Evolutionary conservation across 192 early-diverging fungal genomes (phyloP).

Genomic region (Chytriomyces sp.): DNA sequence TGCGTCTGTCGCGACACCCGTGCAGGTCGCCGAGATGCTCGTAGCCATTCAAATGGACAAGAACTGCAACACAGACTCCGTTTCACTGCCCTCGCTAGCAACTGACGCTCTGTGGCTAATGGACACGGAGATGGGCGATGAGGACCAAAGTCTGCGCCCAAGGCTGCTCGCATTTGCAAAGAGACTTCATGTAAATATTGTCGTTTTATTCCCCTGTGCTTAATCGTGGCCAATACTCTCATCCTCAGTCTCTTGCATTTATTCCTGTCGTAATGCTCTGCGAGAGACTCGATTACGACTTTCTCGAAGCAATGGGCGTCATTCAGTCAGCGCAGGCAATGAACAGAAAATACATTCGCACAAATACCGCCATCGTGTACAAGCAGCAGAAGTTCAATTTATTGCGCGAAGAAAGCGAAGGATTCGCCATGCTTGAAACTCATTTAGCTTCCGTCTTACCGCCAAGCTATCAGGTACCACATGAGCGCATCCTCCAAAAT

Average conservation of each 20-base stretch:
- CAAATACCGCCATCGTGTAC: conserved; percentile 64
- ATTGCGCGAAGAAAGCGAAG: conserved; percentile 78
- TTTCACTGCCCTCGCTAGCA: background rate
- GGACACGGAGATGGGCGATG: conserved; percentile 36
- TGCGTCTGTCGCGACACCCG: no score
- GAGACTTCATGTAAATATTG: conserved; percentile 23
- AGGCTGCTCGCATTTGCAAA: conserved; percentile 26
- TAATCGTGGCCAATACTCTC: no score
- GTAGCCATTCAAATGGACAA: no score
- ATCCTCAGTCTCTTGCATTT: conserved; percentile 26
- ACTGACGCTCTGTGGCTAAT: conserved; percentile 28
- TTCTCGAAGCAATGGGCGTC: conserved; percentile 57
- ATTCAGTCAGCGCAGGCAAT: conserved; percentile 46
- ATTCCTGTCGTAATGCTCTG: conserved; percentile 56
- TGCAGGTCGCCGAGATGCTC: no score
- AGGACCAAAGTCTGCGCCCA: background rate
- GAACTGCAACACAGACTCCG: no score
- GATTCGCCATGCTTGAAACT: conserved; percentile 76
- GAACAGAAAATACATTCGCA: conserved; percentile 55
- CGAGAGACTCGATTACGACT: conserved; percentile 60
- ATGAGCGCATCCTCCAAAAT: no score
- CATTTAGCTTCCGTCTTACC: conserved; percentile 56
- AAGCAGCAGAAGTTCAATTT: conserved; percentile 86
- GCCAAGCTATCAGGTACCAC: conserved; percentile 25
- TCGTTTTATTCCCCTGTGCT: background rate